A percentile compares a stretch with the other conserved stretches of the same genome.
Evolutionary conservation across 1,284 basidiomycete genomes (phyloP).

Genomic region (Rhizopogon parksii): DNA sequence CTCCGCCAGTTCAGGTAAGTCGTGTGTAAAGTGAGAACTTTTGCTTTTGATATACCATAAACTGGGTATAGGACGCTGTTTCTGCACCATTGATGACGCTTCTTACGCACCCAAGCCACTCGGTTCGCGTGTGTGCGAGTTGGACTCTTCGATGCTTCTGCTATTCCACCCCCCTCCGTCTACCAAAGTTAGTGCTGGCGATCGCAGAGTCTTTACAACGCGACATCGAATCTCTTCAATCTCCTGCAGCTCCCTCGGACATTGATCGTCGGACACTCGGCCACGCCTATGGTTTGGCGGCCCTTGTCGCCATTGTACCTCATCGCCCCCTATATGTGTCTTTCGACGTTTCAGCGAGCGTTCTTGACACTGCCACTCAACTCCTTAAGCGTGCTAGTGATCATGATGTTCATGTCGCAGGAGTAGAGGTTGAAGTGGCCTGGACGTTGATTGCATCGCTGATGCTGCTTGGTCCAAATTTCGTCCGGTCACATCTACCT

Average conservation of each 20-base stretch:
- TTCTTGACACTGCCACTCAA: constrained; percentile 86
- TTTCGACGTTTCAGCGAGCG: constrained; percentile 86
- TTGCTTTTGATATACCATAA: not conserved
- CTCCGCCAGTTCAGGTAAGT: constrained; percentile 74
- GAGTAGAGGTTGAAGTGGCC: constrained; percentile 86
- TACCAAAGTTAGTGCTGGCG: constrained; percentile 72
- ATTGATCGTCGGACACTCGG: constrained; percentile 72
- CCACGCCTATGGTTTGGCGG: constrained; percentile 83
- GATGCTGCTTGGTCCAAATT: constrained; percentile 90
- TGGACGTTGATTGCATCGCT: constrained; percentile 91
- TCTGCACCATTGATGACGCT: constrained; percentile 82
- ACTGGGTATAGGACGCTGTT: constrained; percentile 61
- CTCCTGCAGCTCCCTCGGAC: constrained; percentile 69
- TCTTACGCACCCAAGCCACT: constrained; percentile 82
- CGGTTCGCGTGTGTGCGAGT: constrained; percentile 78
- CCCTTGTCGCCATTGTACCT: constrained; percentile 81
- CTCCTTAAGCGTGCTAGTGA: constrained; percentile 88
- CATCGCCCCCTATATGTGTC: constrained; percentile 90
- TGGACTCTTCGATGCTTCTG: constrained; percentile 91
- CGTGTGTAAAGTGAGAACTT: not conserved
- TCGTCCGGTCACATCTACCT: constrained; percentile 86
- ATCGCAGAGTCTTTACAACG: constrained; percentile 78
- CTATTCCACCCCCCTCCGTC: constrained; percentile 76
- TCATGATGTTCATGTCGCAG: constrained; percentile 79
- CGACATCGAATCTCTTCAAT: constrained; percentile 65